Percentiles rank a stretch among this genome's conserved stretches.
phyloP scores from a whole-genome alignment of 768 basidiomycete species.

The Amanita pallidorosea region DNA sequence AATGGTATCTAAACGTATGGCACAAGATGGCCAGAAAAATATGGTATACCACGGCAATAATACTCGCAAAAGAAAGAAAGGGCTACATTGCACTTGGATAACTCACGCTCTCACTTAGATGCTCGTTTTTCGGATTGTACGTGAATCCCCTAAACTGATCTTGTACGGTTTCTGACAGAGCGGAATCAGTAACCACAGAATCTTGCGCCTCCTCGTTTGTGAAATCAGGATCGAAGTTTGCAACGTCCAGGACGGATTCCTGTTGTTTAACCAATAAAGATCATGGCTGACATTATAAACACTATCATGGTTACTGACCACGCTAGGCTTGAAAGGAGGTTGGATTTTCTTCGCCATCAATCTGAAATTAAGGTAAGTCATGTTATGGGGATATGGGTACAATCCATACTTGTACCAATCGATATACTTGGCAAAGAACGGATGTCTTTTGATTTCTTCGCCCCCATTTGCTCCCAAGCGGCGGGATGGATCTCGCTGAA shows the following conservation, averaged over 20 bases:
- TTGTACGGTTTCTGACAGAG: conserved; percentile 90
- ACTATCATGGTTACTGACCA: conserved; percentile 40
- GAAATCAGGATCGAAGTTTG: conserved; percentile 97
- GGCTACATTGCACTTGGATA: conserved; percentile 37
- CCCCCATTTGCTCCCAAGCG: conserved; percentile 90
- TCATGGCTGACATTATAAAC: background rate
- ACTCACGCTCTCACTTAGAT: conserved; percentile 76
- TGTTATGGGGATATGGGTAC: background rate
- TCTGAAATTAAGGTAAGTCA: conserved; percentile 19
- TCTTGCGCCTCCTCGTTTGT: conserved; percentile 92
- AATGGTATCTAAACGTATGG: background rate
- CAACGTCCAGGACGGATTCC: conserved; percentile 91
- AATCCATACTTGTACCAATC: conserved; percentile 70
- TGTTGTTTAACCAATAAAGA: conserved; percentile 14
- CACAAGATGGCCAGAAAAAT: background rate
- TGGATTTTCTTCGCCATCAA: conserved; percentile 91
- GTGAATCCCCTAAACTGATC: conserved; percentile 92
- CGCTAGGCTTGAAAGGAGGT: conserved; percentile 95
- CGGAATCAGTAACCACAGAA: conserved; percentile 90
- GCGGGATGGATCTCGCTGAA: conserved; percentile 79
- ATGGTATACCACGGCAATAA: background rate
- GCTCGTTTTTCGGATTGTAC: conserved; percentile 77
- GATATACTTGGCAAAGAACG: conserved; percentile 90
- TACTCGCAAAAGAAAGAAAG: background rate
- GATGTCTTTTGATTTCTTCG: conserved; percentile 91